Evolutionary conservation across 805 yeast species (phyloP).

Genomic region (Yamadazyma sp.): DNA sequence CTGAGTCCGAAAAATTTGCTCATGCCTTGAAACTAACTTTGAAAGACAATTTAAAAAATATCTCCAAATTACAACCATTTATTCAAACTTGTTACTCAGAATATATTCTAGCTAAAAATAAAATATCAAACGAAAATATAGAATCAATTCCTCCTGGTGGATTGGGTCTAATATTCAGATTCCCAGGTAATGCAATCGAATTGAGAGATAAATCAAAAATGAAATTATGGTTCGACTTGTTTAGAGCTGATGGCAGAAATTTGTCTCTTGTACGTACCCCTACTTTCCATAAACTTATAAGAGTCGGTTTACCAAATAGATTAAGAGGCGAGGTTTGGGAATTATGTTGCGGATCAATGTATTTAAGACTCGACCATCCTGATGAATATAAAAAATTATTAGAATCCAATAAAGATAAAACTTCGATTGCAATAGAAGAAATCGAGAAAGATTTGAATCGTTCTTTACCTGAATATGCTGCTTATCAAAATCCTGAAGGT

Average conservation of each 20-base stretch:
- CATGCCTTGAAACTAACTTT: slow-evolving; percentile 59
- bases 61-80: slow-evolving; percentile 61
- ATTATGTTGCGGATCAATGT: slow-evolving; percentile 81
- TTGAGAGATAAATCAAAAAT: slow-evolving; percentile 79
- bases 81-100: slow-evolving; percentile 80
- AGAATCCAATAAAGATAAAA: slow-evolving; percentile 56
- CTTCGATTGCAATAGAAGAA: slow-evolving; percentile 87
- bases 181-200: slow-evolving; percentile 83
- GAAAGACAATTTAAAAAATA: slow-evolving; percentile 59
- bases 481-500: slow-evolving; percentile 85
- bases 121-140: slow-evolving; percentile 39
- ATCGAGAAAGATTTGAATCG: slow-evolving; percentile 94
- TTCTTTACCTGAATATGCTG: slow-evolving; percentile 93
- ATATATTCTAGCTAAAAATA: slow-evolving; percentile 64
- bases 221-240: slow-evolving; percentile 91
- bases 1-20: slow-evolving; percentile 80
- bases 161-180: slow-evolving; percentile 76
- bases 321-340: slow-evolving; percentile 98
- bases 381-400: slow-evolving; percentile 59
- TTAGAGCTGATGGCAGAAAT: slow-evolving; percentile 80
- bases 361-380: slow-evolving; percentile 58
- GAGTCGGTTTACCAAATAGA: slow-evolving; percentile 93
- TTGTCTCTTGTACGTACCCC: slow-evolving; percentile 71
- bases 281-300: slow-evolving; percentile 73
- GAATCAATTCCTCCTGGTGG: slow-evolving; percentile 74